Percentiles rank a stretch among this genome's conserved stretches.
These are phyloP conservation scores for Meyerozyma carpophila DNA, from an alignment of 1,139 yeast species.

Conservation along the genomic window DNA sequence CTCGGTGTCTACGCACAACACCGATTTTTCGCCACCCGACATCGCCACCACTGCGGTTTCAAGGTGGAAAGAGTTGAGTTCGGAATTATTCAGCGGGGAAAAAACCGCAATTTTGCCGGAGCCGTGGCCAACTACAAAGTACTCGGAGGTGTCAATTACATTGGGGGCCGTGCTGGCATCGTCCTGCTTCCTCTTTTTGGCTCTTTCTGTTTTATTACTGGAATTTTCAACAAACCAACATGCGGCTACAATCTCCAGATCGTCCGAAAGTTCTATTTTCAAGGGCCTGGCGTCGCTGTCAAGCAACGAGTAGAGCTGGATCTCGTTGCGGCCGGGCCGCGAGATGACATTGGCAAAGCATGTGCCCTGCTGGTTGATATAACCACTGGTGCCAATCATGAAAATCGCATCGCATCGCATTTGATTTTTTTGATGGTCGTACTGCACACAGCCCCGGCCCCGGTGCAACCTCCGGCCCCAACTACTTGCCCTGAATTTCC, in stretches of 20 bases:
- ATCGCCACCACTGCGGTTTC: background rate
- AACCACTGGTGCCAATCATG: conserved; percentile 3
- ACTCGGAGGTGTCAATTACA: background rate
- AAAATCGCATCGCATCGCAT: background rate
- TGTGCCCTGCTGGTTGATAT: conserved; percentile 16
- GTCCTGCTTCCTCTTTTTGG: background rate
- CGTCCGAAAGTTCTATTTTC: conserved; percentile 8
- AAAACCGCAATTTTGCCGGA: background rate
- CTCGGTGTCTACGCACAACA: background rate
- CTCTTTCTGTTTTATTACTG: background rate
- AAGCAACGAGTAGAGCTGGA: conserved; percentile 22
- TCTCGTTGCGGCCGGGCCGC: conserved; percentile 29
- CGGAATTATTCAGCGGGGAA: background rate
- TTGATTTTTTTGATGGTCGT: background rate
- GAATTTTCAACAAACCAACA: background rate
- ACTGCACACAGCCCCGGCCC: background rate
- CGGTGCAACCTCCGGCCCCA: background rate
- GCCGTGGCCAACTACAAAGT: background rate
- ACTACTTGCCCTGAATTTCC: conserved; percentile 44
- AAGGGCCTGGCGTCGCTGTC: conserved; percentile 6
- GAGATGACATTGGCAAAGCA: conserved; percentile 28
- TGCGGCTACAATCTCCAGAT: background rate
- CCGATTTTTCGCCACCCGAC: background rate
- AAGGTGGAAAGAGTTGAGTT: background rate
- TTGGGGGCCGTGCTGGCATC: background rate